Evolutionary conservation across 106 monocot species (phyloP), one percentile per base, ranked within the genome.

Genomic region (Acorus calamus): DNA sequence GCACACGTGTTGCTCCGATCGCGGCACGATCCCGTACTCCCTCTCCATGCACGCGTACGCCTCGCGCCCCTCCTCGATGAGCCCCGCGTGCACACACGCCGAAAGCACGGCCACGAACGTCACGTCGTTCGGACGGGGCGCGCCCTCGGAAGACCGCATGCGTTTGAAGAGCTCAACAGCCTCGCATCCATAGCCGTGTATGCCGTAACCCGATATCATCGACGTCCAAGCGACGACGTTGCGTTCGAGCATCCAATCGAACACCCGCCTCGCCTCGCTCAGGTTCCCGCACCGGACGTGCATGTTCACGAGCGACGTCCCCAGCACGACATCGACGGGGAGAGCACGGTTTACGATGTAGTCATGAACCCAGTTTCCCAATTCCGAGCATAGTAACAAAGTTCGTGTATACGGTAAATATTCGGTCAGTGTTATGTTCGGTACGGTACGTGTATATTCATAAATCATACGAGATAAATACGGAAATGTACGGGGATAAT

Each of bases 161-260:
- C 64, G 14, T 6, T 14, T 11, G 50, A 86, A 86, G 42, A 82
- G 53, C 67, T 74, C 67, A 3, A 82, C 12, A 7, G 82, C 86
- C 4, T 56, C 51, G 6, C 51, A 14, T 4, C 79, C 86, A 53
- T 69, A 46, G 6, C 86, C 86, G 47, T 87, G 82, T 74, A 83
- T 80, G 46, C 77, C 82, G 43, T 79, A 83, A 2, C 77, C 86
- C 0, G 82, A 65, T 11, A 82, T 82, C 79, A 86, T 79, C 2
- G 82, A 76, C 0, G 79, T 86, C 82, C 79, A 86, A 41, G 82
- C 64, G 58, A 82, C 70, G 10, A 77, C 82, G 52, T 82, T 82
- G 10, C 46, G 66, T 14, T 74, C 76, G 6, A 5, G 42, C 61
- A n/a, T 42, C 65, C 8, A 50, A 5, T 75, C 83, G 63, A 83